These are phyloP conservation scores for Rhynchospora pubera DNA, from an alignment of 176 grass and related monocot genomes.

Conservation along the genomic window DNA sequence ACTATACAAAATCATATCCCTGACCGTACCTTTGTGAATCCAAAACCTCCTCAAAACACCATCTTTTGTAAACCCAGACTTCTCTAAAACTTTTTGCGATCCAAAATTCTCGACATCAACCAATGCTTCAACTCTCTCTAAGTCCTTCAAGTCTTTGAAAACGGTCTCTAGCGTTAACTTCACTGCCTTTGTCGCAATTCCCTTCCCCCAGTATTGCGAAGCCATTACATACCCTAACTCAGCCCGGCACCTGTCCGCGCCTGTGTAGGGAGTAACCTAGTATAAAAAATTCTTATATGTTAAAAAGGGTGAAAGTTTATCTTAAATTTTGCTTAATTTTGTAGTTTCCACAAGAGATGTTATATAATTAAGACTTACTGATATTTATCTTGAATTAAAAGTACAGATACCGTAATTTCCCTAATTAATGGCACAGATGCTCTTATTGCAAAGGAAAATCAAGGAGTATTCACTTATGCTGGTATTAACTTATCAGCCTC, in stretches of 20 bases:
- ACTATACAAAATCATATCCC: constrained; percentile 42
- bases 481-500: background rate
- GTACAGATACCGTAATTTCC: background rate
- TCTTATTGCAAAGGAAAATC: background rate
- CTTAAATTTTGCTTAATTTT: background rate
- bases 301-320: background rate
- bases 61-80: constrained; percentile 57
- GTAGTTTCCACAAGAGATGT: background rate
- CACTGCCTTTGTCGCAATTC: constrained; percentile 51
- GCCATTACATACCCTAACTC: constrained; percentile 66
- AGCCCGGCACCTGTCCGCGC: constrained; percentile 2
- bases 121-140: constrained; percentile 32
- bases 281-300: too few relatives aligned
- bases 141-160: constrained; percentile 38
- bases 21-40: constrained; percentile 18
- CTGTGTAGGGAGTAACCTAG: constrained; percentile 1
- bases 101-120: too few relatives aligned
- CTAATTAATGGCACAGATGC: background rate
- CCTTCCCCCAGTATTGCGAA: constrained; percentile 45
- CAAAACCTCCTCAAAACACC: constrained; percentile 39
- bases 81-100: constrained; percentile 75
- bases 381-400: background rate
- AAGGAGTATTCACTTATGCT: background rate
- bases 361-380: background rate
- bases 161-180: background rate